These are phyloP conservation scores for Candida frijolesensis DNA, from an alignment of 1,139 yeast species.

Conservation along the genomic window DNA sequence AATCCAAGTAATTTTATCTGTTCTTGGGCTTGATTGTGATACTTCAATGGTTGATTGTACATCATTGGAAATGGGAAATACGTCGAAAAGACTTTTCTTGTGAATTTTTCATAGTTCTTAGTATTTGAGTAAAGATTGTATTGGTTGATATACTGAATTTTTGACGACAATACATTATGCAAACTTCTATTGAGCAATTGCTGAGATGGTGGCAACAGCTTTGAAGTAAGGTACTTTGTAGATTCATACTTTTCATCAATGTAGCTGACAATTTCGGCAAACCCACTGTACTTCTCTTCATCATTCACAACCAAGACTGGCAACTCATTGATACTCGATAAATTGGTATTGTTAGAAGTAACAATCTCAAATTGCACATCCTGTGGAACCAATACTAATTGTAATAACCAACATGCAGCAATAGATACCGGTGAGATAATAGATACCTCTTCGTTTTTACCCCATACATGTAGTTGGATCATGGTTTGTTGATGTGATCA, in stretches of 20 bases:
- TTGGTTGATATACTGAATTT: conserved; percentile 52
- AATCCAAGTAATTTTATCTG: conserved; percentile 46
- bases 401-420: conserved; percentile 40
- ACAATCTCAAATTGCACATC: conserved; percentile 36
- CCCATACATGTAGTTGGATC: conserved; percentile 62
- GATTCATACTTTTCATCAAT: conserved; percentile 23
- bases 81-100: conserved; percentile 60
- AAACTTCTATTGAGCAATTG: conserved; percentile 28
- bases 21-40: conserved; percentile 50
- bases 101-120: conserved; percentile 63
- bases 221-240: not conserved
- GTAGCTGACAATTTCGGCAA: conserved; percentile 41
- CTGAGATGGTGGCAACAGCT: conserved; percentile 16
- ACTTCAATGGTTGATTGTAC: conserved; percentile 70
- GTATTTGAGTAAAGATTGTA: conserved; percentile 64
- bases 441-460: conserved; percentile 35
- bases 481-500: conserved; percentile 10
- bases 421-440: conserved; percentile 43
- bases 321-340: conserved; percentile 52
- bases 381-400: conserved; percentile 9
- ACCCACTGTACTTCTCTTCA: conserved; percentile 46
- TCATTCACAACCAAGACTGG: conserved; percentile 53
- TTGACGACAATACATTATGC: conserved; percentile 37
- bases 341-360: conserved; percentile 60
- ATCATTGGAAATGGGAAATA: conserved; percentile 84